phyloP scores from a whole-genome alignment of 2,329 filamentous ascomycete species.

The Nannizzia gypsea region DNA sequence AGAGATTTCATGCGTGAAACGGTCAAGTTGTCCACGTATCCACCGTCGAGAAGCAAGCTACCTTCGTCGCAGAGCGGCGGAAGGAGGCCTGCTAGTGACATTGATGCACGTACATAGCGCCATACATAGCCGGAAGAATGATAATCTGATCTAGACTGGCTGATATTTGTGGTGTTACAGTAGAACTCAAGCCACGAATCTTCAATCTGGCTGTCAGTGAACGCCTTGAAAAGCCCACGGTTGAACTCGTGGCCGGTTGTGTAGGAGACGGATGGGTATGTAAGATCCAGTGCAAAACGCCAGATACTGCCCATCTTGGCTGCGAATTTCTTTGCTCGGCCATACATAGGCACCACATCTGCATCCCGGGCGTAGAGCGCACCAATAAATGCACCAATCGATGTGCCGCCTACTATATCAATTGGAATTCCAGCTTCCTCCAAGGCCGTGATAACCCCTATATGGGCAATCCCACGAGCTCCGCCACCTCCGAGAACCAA shows the following conservation, averaged over 20 bases:
- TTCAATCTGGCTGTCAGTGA: conserved; percentile 92
- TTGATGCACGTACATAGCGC: conserved; percentile 91
- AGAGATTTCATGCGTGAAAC: conserved; percentile 95
- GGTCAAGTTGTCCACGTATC: conserved; percentile 93
- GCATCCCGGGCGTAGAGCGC: conserved; percentile 92
- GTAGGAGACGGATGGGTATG: conserved; percentile 91
- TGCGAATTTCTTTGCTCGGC: conserved; percentile 90
- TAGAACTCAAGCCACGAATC: conserved; percentile 99
- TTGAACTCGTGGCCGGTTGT: conserved; percentile 99
- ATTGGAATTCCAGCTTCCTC: conserved; percentile 96
- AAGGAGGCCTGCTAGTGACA: conserved; percentile 86
- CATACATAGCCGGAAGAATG: conserved; percentile 96
- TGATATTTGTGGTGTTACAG: conserved; percentile 99
- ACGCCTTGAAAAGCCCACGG: conserved; percentile 95
- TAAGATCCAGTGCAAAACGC: conserved; percentile 93
- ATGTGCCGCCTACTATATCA: conserved; percentile 89
- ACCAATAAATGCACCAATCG: conserved; percentile 90
- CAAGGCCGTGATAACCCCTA: conserved; percentile 86
- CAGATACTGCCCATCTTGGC: conserved; percentile 99
- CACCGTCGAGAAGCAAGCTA: conserved; percentile 89
- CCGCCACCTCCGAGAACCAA: conserved; percentile 89
- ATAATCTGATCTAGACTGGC: conserved; percentile 79
- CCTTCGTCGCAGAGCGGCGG: conserved; percentile 95
- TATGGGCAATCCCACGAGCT: conserved; percentile 79
- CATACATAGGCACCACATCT: conserved; percentile 93